phyloP scores from a whole-genome alignment of 768 basidiomycete species.

The Lepiota brunneoincarnata region DNA sequence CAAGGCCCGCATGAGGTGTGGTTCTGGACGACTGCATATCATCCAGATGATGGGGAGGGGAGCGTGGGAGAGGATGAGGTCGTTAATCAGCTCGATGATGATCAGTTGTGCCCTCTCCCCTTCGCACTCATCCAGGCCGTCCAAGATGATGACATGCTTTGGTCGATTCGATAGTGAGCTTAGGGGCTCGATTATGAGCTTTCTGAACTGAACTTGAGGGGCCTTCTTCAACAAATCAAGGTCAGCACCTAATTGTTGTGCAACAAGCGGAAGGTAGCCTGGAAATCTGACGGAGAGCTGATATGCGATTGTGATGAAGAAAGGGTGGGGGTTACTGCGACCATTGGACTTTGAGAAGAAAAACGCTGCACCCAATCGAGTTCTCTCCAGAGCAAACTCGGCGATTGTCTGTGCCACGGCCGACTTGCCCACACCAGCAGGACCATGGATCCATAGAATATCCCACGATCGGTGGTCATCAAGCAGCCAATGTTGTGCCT shows the following conservation, averaged over 20 bases:
- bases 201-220: neutral
- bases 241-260: neutral
- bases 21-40: conserved; percentile 15
- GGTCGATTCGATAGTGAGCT: neutral
- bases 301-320: conserved; percentile 1
- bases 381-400: neutral
- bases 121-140: conserved; percentile 14
- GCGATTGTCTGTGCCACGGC: conserved; percentile 1
- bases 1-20: conserved; percentile 2
- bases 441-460: conserved; percentile 3
- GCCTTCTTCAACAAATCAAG: neutral
- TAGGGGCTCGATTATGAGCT: neutral
- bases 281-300: neutral
- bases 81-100: conserved; percentile 3
- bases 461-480: neutral
- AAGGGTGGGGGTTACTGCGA: neutral
- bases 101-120: conserved; percentile 7
- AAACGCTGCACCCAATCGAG: neutral
- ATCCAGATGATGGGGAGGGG: conserved; percentile 6
- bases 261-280: neutral
- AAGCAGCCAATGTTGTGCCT: neutral
- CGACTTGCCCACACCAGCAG: conserved; percentile 5
- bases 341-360: neutral
- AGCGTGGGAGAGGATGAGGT: neutral
- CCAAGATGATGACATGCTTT: neutral